Evolutionary conservation across 495 filamentous ascomycete species (phyloP).

Genomic region (Astrocystis sublimbata): DNA sequence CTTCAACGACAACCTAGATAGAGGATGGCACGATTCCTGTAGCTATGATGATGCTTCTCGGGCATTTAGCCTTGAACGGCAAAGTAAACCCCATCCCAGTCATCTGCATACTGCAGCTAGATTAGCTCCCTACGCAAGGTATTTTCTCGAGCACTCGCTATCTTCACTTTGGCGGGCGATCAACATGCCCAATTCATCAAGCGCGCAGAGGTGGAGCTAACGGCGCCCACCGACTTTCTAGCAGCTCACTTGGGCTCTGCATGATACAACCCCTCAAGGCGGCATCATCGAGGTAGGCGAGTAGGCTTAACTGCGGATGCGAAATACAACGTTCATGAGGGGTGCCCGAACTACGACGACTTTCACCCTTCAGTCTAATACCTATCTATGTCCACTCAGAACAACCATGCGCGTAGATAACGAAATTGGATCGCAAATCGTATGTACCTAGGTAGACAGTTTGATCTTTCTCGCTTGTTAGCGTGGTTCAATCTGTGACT

Average conservation of each 20-base stretch:
- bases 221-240: background rate
- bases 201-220: background rate
- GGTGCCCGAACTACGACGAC: background rate
- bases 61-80: slow-evolving; percentile 13
- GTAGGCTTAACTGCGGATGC: slow-evolving; percentile 10
- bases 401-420: background rate
- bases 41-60: slow-evolving; percentile 2
- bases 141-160: background rate
- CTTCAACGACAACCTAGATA: background rate
- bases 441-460: background rate
- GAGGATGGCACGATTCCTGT: slow-evolving; percentile 8
- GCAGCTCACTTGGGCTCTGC: background rate
- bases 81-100: slow-evolving; percentile 10
- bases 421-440: background rate
- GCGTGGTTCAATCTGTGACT: background rate
- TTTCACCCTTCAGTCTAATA: background rate
- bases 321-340: background rate
- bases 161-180: background rate
- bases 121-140: slow-evolving; percentile 9
- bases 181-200: background rate
- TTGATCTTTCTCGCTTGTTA: background rate
- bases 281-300: background rate
- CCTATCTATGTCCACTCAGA: background rate
- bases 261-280: background rate
- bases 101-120: slow-evolving; percentile 14